phyloP scores from a whole-genome alignment of 306 rosid species.

The Crotalaria pallida region DNA sequence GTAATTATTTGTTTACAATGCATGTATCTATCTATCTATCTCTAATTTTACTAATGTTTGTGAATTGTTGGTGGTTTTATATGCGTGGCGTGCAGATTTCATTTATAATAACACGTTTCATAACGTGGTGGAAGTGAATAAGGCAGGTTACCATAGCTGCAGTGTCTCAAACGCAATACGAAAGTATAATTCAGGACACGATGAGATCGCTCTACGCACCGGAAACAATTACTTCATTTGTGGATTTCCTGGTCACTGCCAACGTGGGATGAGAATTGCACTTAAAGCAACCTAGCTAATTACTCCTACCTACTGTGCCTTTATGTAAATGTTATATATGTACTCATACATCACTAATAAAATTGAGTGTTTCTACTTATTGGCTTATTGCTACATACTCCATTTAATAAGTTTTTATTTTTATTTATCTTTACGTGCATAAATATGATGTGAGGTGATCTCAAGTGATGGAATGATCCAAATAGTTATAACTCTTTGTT shows the following conservation, averaged over 20 bases:
- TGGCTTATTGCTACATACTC: too few relatives aligned
- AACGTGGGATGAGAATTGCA: slow-evolving; percentile 38
- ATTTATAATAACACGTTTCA: slow-evolving; percentile 22
- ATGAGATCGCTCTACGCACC: slow-evolving; percentile 28
- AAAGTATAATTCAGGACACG: slow-evolving; percentile 26
- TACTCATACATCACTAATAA: too few relatives aligned
- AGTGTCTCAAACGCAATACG: not conserved
- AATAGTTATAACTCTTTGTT: not conserved
- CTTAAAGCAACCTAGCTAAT: too few relatives aligned
- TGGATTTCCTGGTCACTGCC: slow-evolving; percentile 35
- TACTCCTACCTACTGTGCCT: too few relatives aligned
- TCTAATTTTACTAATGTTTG: not conserved
- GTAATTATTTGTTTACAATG: not conserved
- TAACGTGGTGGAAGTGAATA: slow-evolving; percentile 27
- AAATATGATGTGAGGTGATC: too few relatives aligned
- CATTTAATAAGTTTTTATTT: too few relatives aligned
- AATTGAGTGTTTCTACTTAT: too few relatives aligned
- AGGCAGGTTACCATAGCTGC: slow-evolving; percentile 23
- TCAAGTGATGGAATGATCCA: too few relatives aligned
- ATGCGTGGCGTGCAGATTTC: slow-evolving; percentile 19
- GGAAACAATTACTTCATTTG: slow-evolving; percentile 44
- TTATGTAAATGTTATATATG: too few relatives aligned
- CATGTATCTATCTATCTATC: not conserved
- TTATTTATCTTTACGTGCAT: too few relatives aligned
- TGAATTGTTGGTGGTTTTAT: too few relatives aligned